Evolutionary conservation across 768 basidiomycete genomes (phyloP).

Genomic region (Crassisporium funariophilum): DNA sequence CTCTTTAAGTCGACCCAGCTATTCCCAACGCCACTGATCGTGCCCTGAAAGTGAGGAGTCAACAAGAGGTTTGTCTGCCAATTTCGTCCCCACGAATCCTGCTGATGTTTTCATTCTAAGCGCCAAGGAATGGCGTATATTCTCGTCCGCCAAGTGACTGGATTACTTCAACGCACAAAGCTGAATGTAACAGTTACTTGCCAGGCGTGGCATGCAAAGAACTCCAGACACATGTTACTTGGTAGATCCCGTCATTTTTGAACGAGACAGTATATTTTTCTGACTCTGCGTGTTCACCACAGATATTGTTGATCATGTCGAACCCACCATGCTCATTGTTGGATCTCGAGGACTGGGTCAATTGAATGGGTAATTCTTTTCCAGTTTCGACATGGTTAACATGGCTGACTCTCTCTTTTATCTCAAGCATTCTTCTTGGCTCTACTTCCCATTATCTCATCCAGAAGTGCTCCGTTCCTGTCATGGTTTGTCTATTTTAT

Average conservation of each 20-base stretch:
- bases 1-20: conserved; percentile 58
- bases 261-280: neutral
- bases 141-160: conserved; percentile 85
- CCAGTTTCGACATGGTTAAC: conserved; percentile 2
- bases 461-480: conserved; percentile 93
- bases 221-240: conserved; percentile 84
- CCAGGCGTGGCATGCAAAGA: conserved; percentile 98
- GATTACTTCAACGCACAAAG: conserved; percentile 86
- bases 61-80: conserved; percentile 73
- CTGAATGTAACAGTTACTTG: conserved; percentile 87
- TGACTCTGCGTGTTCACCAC: neutral
- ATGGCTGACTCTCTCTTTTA: conserved; percentile 1
- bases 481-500: conserved; percentile 60
- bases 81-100: neutral
- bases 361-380: conserved; percentile 71
- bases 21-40: conserved; percentile 76
- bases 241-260: conserved; percentile 37
- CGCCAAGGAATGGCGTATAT: conserved; percentile 89
- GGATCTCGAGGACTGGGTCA: conserved; percentile 91
- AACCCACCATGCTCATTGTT: conserved; percentile 92
- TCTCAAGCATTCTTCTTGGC: conserved; percentile 86
- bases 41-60: conserved; percentile 76
- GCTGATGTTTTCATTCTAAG: conserved; percentile 37
- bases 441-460: conserved; percentile 95
- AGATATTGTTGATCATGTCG: conserved; percentile 85